Conservation (phyloP, 2,329 filamentous ascomycete species). For the Ceratocystis lukuohia region DNA sequence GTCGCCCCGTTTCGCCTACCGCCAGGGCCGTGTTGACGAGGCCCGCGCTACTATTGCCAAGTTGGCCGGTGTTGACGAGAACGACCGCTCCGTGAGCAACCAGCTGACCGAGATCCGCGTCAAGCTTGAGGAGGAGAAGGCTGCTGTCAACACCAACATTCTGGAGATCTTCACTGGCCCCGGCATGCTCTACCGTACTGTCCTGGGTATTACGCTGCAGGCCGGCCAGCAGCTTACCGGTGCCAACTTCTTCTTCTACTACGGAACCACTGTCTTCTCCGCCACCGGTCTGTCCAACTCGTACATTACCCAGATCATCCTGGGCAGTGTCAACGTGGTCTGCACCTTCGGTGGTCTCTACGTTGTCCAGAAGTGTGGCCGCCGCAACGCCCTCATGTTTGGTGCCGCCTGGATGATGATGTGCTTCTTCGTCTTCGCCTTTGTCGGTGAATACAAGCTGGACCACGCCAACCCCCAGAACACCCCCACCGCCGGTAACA, state of each 20-base stretch:
- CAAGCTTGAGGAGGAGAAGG: conserved; percentile 37
- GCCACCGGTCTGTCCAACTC: conserved; percentile 51
- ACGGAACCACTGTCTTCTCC: conserved; percentile 51
- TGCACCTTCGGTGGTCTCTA: conserved; percentile 53
- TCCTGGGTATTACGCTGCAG: conserved; percentile 49
- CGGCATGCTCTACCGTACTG: conserved; percentile 50
- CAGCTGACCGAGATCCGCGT: conserved; percentile 40
- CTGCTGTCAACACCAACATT: conserved; percentile 35
- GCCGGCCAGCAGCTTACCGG: conserved; percentile 56
- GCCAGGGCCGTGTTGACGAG: conserved; percentile 34
- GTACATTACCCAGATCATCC: conserved; percentile 55
- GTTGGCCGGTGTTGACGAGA: conserved; percentile 31
- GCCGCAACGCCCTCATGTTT: conserved; percentile 47
- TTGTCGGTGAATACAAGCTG: conserved; percentile 35
- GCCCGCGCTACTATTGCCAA: conserved; percentile 36
- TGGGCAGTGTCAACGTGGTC: conserved; percentile 52
- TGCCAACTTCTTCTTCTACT: conserved; percentile 56
- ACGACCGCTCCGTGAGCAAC: conserved; percentile 31
- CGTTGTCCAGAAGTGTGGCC: conserved; percentile 51
- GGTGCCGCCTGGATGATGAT: conserved; percentile 49
- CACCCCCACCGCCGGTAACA: conserved; percentile 38
- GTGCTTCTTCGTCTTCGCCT: conserved; percentile 39
- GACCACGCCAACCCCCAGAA: conserved; percentile 31
- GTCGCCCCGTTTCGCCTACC: conserved; percentile 39
- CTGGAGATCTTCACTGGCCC: conserved; percentile 54